Conservation (phyloP, 441 rosid species). For the Melastoma candidum region DNA sequence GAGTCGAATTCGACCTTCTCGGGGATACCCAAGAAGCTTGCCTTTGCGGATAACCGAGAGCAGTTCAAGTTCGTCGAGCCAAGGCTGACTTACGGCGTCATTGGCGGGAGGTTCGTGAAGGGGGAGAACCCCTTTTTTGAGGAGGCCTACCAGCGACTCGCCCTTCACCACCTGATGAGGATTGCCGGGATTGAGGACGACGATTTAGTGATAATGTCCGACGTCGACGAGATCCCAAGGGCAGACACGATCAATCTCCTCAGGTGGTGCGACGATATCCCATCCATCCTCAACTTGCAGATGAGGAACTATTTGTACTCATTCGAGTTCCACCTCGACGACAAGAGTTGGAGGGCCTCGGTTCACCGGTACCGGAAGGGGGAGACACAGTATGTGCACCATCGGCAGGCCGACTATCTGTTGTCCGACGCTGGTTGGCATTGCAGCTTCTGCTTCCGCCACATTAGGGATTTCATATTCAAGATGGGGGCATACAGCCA, state of each 20-base stretch:
- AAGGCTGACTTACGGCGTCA: slow-evolving; percentile 15
- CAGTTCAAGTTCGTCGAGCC: slow-evolving; percentile 14
- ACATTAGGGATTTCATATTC: slow-evolving; percentile 13
- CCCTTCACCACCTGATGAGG: slow-evolving; percentile 12
- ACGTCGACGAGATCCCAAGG: slow-evolving; percentile 20
- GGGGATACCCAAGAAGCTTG: slow-evolving; percentile 10
- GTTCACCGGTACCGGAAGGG: slow-evolving; percentile 12
- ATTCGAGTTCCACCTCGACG: slow-evolving; percentile 14
- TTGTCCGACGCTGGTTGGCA: slow-evolving; percentile 17
- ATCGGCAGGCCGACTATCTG: slow-evolving; percentile 9
- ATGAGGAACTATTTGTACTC: slow-evolving; percentile 17
- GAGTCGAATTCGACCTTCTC: slow-evolving; percentile 18
- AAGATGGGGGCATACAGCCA: slow-evolving; percentile 21
- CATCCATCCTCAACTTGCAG: slow-evolving; percentile 17
- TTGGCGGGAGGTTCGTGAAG: slow-evolving; percentile 15
- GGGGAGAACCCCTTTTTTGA: slow-evolving; percentile 18
- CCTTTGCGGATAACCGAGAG: slow-evolving; percentile 10
- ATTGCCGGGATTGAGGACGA: slow-evolving; percentile 18
- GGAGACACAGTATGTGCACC: slow-evolving; percentile 15
- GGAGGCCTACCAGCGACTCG: slow-evolving; percentile 17
- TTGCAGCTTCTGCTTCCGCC: slow-evolving; percentile 22
- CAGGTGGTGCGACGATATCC: slow-evolving; percentile 19
- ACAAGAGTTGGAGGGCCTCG: slow-evolving; percentile 19
- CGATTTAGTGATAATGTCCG: slow-evolving; percentile 21
- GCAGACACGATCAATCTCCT: slow-evolving; percentile 18